Conservation (phyloP, 768 basidiomycete species). For the Boletus subparvulus region DNA sequence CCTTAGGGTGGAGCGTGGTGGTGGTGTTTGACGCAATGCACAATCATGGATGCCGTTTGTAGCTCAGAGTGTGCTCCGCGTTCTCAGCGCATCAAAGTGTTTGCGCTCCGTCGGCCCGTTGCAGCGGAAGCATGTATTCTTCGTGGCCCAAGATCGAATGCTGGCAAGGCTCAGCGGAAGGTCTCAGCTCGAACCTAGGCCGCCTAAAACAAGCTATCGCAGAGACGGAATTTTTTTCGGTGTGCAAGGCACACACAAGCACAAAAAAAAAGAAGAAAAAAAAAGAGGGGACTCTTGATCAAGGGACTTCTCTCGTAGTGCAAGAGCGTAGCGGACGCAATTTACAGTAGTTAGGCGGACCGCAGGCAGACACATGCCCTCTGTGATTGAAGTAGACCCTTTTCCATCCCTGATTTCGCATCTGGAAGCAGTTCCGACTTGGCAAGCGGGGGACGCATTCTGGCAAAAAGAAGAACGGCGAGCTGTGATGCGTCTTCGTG, state of each 20-base stretch:
- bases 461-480: conserved; percentile 15
- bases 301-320: conserved; percentile 22
- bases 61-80: conserved; percentile 28
- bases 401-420: conserved; percentile 22
- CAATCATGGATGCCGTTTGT: background rate
- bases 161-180: background rate
- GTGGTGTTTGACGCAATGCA: background rate
- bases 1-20: background rate
- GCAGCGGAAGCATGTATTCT: conserved; percentile 1
- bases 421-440: conserved; percentile 18
- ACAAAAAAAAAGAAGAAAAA: conserved; percentile 6
- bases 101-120: background rate
- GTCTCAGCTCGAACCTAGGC: conserved; percentile 3
- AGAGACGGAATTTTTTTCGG: conserved; percentile 12
- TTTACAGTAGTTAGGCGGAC: conserved; percentile 22
- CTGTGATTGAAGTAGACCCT: conserved; percentile 19
- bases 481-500: conserved; percentile 21
- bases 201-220: background rate
- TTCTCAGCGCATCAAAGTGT: conserved; percentile 1
- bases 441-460: conserved; percentile 14
- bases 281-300: conserved; percentile 11
- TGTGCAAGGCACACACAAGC: conserved; percentile 17
- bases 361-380: conserved; percentile 32
- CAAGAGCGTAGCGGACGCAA: conserved; percentile 26
- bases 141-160: conserved; percentile 5